Conservation (phyloP, 768 basidiomycete species). For the Cystofilobasidium capitatum region DNA sequence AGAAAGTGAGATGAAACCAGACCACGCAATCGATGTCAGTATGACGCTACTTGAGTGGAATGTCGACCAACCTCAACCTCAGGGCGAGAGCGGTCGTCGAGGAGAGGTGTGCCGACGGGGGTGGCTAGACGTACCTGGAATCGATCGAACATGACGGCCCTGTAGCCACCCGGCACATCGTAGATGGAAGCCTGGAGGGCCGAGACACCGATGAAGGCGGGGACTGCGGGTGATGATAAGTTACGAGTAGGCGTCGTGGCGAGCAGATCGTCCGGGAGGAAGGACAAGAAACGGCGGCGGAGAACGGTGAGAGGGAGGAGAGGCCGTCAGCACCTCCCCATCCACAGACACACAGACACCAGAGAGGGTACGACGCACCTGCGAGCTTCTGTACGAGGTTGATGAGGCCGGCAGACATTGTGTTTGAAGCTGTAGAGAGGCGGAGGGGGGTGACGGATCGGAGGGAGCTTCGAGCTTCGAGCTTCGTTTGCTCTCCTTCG, state of each 20-base stretch:
- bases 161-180: slow-evolving; percentile 68
- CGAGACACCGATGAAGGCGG: slow-evolving; percentile 20
- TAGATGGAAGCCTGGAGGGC: slow-evolving; percentile 40
- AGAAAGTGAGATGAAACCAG: not conserved
- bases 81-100: not conserved
- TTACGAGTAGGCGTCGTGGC: not conserved
- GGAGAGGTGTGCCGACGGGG: not conserved
- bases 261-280: not conserved
- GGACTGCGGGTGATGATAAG: slow-evolving; percentile 1
- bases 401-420: slow-evolving; percentile 23
- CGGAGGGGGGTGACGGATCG: not conserved
- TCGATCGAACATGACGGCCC: slow-evolving; percentile 96
- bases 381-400: slow-evolving; percentile 19
- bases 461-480: slow-evolving; percentile 1
- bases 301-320: not conserved
- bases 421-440: not conserved
- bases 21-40: not conserved
- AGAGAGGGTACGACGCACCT: not conserved
- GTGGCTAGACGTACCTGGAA: slow-evolving; percentile 56
- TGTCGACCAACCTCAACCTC: no score
- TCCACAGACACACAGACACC: not conserved
- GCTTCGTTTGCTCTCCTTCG: no score
- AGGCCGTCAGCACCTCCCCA: not conserved
- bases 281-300: not conserved
- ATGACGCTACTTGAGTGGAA: no score